Conservation (phyloP, 2,329 filamentous ascomycete genomes). For the Lecanosticta acicola region DNA sequence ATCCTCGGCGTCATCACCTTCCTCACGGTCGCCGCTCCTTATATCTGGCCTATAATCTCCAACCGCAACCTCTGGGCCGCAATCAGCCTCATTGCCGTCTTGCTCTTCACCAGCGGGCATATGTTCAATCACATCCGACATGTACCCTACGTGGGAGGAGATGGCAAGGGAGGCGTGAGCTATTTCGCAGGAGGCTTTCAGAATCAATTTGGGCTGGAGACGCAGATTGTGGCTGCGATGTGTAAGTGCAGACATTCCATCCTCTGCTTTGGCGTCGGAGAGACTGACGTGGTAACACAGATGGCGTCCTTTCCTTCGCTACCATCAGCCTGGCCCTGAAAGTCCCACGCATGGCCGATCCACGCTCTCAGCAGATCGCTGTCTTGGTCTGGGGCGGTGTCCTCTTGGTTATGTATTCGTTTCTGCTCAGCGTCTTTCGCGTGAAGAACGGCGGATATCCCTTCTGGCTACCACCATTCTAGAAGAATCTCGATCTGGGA, state of each 20-base stretch:
- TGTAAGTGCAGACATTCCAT: conserved; percentile 62
- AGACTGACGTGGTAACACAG: conserved; percentile 41
- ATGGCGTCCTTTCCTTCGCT: conserved; percentile 78
- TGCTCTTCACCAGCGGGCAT: conserved; percentile 91
- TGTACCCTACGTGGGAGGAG: conserved; percentile 81
- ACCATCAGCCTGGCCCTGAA: conserved; percentile 88
- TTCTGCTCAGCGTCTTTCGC: conserved; percentile 87
- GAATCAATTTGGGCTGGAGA: conserved; percentile 89
- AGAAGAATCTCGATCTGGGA: too few species aligned
- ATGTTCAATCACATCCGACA: conserved; percentile 99
- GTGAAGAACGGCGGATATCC: conserved; percentile 93
- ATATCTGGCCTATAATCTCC: conserved; percentile 73
- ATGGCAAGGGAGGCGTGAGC: conserved; percentile 76
- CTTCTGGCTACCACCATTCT: conserved; percentile 89
- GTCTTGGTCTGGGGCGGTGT: conserved; percentile 74
- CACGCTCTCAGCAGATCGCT: conserved; percentile 70
- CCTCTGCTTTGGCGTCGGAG: not conserved
- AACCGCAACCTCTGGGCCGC: conserved; percentile 94
- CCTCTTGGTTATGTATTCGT: conserved; percentile 82
- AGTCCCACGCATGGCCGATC: conserved; percentile 78
- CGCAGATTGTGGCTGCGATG: conserved; percentile 86
- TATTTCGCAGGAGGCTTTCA: conserved; percentile 93
- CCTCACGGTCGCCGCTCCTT: conserved; percentile 66
- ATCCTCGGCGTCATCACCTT: conserved; percentile 64
- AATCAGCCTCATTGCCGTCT: conserved; percentile 77